phyloP scores from a whole-genome alignment of 306 rosid species.

The Hippophae tibetana region DNA sequence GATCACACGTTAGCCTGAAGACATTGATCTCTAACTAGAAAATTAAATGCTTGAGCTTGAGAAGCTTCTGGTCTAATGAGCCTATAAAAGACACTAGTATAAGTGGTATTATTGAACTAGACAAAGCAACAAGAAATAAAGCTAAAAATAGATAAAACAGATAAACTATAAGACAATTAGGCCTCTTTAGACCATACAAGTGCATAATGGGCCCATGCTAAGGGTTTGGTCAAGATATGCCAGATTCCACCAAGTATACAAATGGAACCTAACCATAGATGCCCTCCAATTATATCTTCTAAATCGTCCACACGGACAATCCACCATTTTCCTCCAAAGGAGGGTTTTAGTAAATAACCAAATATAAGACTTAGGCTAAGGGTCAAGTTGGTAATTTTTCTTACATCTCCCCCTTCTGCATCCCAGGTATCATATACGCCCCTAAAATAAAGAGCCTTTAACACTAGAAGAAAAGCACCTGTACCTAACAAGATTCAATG shows the following conservation, averaged over 20 bases:
- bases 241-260: too few relatives aligned
- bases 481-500: too few relatives aligned
- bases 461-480: background rate
- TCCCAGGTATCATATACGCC: constrained; percentile 7
- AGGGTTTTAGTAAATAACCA: background rate
- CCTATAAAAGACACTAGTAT: constrained; percentile 10
- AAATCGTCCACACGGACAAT: background rate
- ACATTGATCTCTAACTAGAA: background rate
- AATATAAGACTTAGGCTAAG: constrained; percentile 4
- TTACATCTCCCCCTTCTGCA: constrained; percentile 1
- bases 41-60: constrained; percentile 1
- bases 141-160: background rate
- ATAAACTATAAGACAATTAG: constrained; percentile 16
- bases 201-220: background rate
- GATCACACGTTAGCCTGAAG: constrained; percentile 1
- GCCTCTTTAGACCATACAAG: constrained; percentile 11
- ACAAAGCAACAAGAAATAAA: constrained; percentile 5
- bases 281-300: background rate
- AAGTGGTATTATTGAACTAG: background rate
- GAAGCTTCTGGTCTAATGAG: background rate
- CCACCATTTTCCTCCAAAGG: background rate
- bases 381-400: constrained; percentile 7
- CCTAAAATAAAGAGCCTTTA: background rate
- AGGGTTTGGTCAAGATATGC: too few relatives aligned
- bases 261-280: background rate